Conservation (phyloP, 2,329 filamentous ascomycete species). For the Dactylonectria macrodidyma region DNA sequence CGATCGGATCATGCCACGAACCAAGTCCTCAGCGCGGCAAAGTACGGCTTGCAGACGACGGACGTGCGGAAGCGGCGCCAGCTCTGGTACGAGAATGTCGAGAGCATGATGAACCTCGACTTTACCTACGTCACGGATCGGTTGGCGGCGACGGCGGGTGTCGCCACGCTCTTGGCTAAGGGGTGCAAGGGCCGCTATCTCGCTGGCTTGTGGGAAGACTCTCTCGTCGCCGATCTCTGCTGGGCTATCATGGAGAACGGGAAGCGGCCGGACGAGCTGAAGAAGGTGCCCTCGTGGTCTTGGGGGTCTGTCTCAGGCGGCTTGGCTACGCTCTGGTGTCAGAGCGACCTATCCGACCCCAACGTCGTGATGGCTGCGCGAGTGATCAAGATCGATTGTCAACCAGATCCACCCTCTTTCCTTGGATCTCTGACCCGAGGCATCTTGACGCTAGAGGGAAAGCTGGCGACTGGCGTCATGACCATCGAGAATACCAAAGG, state of each 20-base stretch:
- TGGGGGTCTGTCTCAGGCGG: slow-evolving; percentile 35
- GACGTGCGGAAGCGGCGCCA: slow-evolving; percentile 8
- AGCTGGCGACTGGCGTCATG: slow-evolving; percentile 23
- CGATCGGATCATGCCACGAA: slow-evolving; percentile 24
- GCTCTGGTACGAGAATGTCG: slow-evolving; percentile 36
- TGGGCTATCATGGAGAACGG: slow-evolving; percentile 31
- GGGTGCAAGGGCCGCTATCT: slow-evolving; percentile 26
- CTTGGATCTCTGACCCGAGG: slow-evolving; percentile 25
- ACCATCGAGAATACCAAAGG: not conserved
- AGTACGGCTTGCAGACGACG: slow-evolving; percentile 14
- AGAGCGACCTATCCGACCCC: slow-evolving; percentile 23
- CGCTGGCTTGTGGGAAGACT: slow-evolving; percentile 35
- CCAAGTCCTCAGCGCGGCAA: slow-evolving; percentile 30
- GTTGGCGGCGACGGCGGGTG: slow-evolving; percentile 27
- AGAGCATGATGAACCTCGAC: slow-evolving; percentile 35
- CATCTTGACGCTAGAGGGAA: slow-evolving; percentile 19
- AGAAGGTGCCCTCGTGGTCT: slow-evolving; percentile 34
- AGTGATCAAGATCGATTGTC: slow-evolving; percentile 28
- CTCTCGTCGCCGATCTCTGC: slow-evolving; percentile 30
- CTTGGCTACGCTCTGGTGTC: slow-evolving; percentile 30
- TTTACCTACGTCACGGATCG: slow-evolving; percentile 34
- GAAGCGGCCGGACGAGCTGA: slow-evolving; percentile 24
- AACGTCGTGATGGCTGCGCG: slow-evolving; percentile 7
- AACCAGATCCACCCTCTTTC: slow-evolving; percentile 26
- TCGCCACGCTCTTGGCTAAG: slow-evolving; percentile 24